These are phyloP conservation scores for Suhomyces wounanorum DNA, from an alignment of 1,139 yeast species.

Conservation along the genomic window DNA sequence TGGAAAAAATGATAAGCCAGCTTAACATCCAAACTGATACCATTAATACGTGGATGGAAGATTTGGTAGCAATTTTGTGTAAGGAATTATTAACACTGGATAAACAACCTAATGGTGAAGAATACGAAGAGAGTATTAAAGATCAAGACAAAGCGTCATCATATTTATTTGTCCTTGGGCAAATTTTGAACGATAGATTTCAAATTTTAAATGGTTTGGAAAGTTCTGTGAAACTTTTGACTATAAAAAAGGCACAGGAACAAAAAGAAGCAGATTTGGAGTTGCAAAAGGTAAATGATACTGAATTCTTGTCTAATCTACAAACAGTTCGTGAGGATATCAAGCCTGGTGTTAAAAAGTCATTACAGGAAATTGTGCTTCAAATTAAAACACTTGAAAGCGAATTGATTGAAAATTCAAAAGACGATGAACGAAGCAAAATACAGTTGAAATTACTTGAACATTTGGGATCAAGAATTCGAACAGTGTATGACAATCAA, in stretches of 20 bases:
- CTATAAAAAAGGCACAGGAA: slow-evolving; percentile 28
- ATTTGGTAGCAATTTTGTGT: slow-evolving; percentile 47
- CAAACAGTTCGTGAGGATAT: slow-evolving; percentile 31
- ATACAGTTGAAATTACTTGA: slow-evolving; percentile 23
- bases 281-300: slow-evolving; percentile 29
- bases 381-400: slow-evolving; percentile 26
- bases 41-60: slow-evolving; percentile 56
- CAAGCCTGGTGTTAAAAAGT: slow-evolving; percentile 31
- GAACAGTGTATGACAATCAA: slow-evolving; percentile 43
- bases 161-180: slow-evolving; percentile 62
- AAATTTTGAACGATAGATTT: slow-evolving; percentile 57
- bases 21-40: slow-evolving; percentile 60
- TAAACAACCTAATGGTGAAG: slow-evolving; percentile 68
- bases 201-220: slow-evolving; percentile 32
- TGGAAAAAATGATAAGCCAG: slow-evolving; percentile 29
- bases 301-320: slow-evolving; percentile 29
- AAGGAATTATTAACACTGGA: slow-evolving; percentile 48
- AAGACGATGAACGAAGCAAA: slow-evolving; percentile 9
- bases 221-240: slow-evolving; percentile 23
- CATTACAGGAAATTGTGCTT: slow-evolving; percentile 36
- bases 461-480: slow-evolving; percentile 25
- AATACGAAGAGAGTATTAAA: slow-evolving; percentile 70
- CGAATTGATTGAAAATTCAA: slow-evolving; percentile 22
- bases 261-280: slow-evolving; percentile 29
- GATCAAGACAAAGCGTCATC: slow-evolving; percentile 73